phyloP scores from a whole-genome alignment of 202 grass and related monocot species.

The Schoenoplectus triqueter region DNA sequence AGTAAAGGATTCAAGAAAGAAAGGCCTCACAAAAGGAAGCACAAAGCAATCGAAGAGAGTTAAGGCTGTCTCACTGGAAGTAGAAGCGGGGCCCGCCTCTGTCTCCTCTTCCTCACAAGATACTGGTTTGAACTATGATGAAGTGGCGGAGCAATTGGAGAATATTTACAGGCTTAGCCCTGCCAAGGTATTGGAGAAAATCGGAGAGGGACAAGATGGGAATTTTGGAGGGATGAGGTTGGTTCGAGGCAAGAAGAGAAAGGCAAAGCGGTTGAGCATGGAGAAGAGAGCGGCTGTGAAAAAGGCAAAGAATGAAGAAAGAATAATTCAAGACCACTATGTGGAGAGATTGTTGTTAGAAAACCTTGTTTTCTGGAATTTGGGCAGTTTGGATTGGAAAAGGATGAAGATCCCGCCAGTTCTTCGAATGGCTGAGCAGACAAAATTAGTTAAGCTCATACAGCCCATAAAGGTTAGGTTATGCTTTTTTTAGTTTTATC shows the following conservation, averaged over 20 bases:
- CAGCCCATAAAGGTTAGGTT: conserved; percentile 73
- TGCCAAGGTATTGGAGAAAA: conserved; percentile 43
- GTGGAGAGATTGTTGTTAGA: conserved; percentile 65
- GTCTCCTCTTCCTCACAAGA: conserved; percentile 38
- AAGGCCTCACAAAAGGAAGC: conserved; percentile 41
- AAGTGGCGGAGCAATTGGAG: conserved; percentile 85
- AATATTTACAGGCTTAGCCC: conserved; percentile 94
- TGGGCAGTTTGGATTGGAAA: conserved; percentile 79
- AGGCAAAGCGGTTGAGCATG: conserved; percentile 61
- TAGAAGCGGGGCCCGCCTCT: not conserved
- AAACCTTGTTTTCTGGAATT: conserved; percentile 60
- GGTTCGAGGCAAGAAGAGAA: conserved; percentile 55
- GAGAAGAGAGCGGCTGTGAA: conserved; percentile 43
- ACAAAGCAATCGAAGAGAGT: conserved; percentile 34
- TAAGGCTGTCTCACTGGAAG: not conserved
- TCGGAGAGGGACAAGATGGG: conserved; percentile 41
- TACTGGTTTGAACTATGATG: conserved; percentile 61
- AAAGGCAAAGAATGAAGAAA: conserved; percentile 18
- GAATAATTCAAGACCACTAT: conserved; percentile 46
- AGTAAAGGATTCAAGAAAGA: conserved; percentile 47
- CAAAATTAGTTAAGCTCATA: conserved; percentile 75
- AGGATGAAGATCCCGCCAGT: conserved; percentile 88
- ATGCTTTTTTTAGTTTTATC: not conserved
- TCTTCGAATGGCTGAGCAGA: conserved; percentile 59
- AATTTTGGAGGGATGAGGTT: conserved; percentile 46